These are phyloP conservation scores for Microcos paniculata DNA, from an alignment of 345 rosid species.

Conservation along the genomic window DNA sequence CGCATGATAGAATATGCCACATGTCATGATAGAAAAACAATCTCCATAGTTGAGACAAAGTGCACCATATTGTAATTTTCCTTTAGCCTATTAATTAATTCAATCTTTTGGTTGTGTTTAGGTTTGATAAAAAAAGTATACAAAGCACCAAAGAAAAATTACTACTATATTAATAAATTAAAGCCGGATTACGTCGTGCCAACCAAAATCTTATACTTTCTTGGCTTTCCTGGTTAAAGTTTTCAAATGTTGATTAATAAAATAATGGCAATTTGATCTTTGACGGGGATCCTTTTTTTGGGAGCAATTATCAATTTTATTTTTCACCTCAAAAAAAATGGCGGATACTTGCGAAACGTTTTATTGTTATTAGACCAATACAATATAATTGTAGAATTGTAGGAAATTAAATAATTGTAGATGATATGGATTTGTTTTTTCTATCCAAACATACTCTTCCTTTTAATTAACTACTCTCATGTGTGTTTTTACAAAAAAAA, in stretches of 20 bases:
- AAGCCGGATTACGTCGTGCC: not conserved
- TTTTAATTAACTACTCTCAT: constrained; percentile 28
- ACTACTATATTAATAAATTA: not conserved
- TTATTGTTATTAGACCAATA: too few relatives aligned
- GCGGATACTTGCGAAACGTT: too few relatives aligned
- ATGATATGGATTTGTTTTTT: not conserved
- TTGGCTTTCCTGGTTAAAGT: not conserved
- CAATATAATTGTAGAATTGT: too few relatives aligned
- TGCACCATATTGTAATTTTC: not conserved
- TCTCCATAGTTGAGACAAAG: too few relatives aligned
- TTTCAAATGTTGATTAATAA: constrained; percentile 3
- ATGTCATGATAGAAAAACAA: too few relatives aligned
- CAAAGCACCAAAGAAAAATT: not conserved
- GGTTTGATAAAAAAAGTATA: not conserved
- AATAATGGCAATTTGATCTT: constrained; percentile 1
- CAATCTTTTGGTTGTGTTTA: not conserved
- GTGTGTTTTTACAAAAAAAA: not conserved
- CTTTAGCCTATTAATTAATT: not conserved
- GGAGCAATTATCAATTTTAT: too few relatives aligned
- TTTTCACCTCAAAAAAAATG: too few relatives aligned
- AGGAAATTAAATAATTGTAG: too few relatives aligned
- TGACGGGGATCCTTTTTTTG: too few relatives aligned
- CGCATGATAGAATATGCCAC: too few relatives aligned
- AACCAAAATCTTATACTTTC: constrained; percentile 5
- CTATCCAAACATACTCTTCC: not conserved